Conservation (phyloP, 2,329 filamentous ascomycete genomes). For the Colletotrichum sp. region DNA sequence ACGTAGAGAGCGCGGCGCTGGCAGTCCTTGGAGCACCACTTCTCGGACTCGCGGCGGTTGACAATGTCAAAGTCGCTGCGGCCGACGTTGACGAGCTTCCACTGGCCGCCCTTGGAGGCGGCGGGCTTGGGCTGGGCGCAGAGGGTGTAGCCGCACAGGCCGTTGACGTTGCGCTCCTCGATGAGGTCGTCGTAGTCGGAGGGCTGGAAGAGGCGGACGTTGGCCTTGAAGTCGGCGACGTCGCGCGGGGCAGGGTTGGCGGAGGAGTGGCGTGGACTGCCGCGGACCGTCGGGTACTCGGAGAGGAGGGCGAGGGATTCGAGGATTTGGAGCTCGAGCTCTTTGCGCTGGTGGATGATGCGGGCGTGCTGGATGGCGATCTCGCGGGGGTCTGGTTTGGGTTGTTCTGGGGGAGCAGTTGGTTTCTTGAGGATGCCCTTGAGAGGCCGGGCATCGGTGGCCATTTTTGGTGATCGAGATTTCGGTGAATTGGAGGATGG, state of each 20-base stretch:
- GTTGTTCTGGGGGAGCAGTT: conserved; percentile 40
- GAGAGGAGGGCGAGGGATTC: conserved; percentile 75
- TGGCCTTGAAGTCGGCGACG: conserved; percentile 66
- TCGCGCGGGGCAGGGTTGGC: conserved; percentile 63
- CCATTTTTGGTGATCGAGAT: conserved; percentile 42
- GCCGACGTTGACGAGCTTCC: conserved; percentile 65
- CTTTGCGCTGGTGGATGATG: conserved; percentile 82
- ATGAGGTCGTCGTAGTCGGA: conserved; percentile 89
- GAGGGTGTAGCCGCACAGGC: conserved; percentile 82
- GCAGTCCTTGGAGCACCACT: conserved; percentile 86
- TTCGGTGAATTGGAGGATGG: neutral
- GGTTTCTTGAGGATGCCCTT: conserved; percentile 68
- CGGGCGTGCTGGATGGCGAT: conserved; percentile 83
- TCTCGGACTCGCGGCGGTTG: conserved; percentile 74
- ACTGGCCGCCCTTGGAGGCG: conserved; percentile 64
- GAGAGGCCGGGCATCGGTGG: conserved; percentile 39
- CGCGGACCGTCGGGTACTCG: conserved; percentile 53
- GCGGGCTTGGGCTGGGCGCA: conserved; percentile 71
- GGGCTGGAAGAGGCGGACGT: conserved; percentile 79
- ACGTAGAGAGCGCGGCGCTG: conserved; percentile 82
- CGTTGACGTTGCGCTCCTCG: conserved; percentile 85
- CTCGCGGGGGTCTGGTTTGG: conserved; percentile 54
- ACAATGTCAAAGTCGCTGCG: conserved; percentile 70
- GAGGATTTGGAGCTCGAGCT: conserved; percentile 76
- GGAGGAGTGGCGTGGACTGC: conserved; percentile 39